Evolutionary conservation across 1,284 basidiomycete genomes (phyloP), one percentile per base, ranked within the genome.

Genomic region (Gomphus bonarii): DNA sequence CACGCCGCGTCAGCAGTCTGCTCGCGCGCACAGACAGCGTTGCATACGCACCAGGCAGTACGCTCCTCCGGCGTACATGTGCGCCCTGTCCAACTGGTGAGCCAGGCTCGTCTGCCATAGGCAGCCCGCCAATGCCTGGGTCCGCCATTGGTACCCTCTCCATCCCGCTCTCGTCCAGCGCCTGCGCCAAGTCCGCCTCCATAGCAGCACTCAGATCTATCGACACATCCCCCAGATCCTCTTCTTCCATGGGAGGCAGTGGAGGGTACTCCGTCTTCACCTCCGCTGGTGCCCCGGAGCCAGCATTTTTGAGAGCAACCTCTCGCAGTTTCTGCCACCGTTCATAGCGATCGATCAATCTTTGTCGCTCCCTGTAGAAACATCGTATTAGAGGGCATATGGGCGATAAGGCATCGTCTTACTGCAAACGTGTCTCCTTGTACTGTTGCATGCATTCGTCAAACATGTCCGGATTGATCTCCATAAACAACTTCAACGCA

Each of bases 401-500:
- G 33, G 8, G 25, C 33, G 30, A 56, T 16, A 40, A 35, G 28
- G 55, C 54, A 50, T 22, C 31, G 70, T 74, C 91, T 61, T 64
- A 94, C 92, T 86, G 82, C 58, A 88, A 77, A 67, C 89, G 88
- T 61, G 84, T 82, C 67, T 91, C 86, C 72, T 92, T 95, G 73
- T 95, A 97, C 62, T 95, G 91, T 61, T 90, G 89, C 75, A 97
- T 88, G 59, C 90, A 86, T 66, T 91, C 88, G 66, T 98, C 95
- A 66, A 99, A 98, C 30, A 97, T 73, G 64, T 95, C 88, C 1
- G 93, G 91, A 68, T 98, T 99, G 70, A 99, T 94, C 72, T 99
- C 95, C 95, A 99, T 99, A 73, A 98, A 97, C 59, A 99, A 72
- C 70, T 97, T 99, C 68, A 99, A 77, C 3, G 97, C 95, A 67